Conservation (phyloP, 306 rosid genomes). For the Ochetophila trinervis region DNA sequence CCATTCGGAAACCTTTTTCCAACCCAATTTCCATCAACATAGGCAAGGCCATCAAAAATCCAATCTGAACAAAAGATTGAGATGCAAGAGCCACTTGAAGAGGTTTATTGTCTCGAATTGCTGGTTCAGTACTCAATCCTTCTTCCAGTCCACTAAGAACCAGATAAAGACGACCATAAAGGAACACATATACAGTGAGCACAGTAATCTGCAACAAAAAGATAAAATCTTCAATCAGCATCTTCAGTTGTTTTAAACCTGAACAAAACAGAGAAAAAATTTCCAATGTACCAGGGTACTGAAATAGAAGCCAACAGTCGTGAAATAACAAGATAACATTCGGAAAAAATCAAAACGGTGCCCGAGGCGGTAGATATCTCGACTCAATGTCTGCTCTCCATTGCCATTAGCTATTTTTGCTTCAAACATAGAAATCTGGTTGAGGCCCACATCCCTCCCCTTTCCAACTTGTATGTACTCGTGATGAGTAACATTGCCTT, state of each 20-base stretch:
- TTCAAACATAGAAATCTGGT: constrained; percentile 97
- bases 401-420: constrained; percentile 98
- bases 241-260: constrained; percentile 15
- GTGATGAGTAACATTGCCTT: constrained; percentile 98
- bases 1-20: constrained; percentile 96
- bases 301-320: constrained; percentile 93
- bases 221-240: constrained; percentile 6
- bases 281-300: constrained; percentile 68
- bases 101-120: constrained; percentile 87
- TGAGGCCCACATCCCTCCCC: constrained; percentile 98
- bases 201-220: constrained; percentile 77
- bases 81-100: constrained; percentile 99
- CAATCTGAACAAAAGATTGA: constrained; percentile 95
- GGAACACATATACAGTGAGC: constrained; percentile 87
- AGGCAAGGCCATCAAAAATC: constrained; percentile 92
- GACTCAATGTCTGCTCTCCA: constrained; percentile 94
- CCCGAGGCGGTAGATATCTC: constrained; percentile 95
- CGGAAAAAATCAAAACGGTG: constrained; percentile 97
- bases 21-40: constrained; percentile 98
- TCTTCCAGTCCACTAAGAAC: constrained; percentile 98
- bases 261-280: neutral
- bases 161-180: constrained; percentile 93
- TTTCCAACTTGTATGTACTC: constrained; percentile 99
- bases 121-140: constrained; percentile 68
- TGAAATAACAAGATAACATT: constrained; percentile 93